Conservation (phyloP, 768 basidiomycete genomes). For the Rossbeevera mucosa region DNA sequence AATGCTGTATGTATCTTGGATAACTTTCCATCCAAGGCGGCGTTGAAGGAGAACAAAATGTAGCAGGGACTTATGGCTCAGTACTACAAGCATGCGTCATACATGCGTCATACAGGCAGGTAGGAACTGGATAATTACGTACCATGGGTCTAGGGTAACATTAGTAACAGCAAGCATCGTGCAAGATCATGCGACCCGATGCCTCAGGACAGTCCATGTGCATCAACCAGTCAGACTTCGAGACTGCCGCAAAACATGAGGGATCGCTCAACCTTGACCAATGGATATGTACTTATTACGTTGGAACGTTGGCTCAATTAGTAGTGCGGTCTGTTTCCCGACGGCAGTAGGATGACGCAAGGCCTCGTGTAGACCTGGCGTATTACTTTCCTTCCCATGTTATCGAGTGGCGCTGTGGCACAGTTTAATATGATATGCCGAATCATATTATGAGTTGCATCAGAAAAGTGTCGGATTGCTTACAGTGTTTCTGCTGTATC, state of each 20-base stretch:
- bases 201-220: neutral
- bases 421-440: neutral
- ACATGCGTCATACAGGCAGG: conserved; percentile 8
- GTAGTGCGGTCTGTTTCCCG: neutral
- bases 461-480: too few relatives aligned
- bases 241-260: neutral
- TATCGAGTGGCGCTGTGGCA: neutral
- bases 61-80: too few relatives aligned
- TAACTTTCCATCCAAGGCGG: neutral
- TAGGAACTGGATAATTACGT: neutral
- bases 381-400: neutral
- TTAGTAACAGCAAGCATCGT: too few relatives aligned
- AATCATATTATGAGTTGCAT: neutral
- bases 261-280: too few relatives aligned
- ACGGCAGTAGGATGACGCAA: neutral
- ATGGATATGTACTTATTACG: too few relatives aligned
- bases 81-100: too few relatives aligned
- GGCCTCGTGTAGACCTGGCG: conserved; percentile 1
- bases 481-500: too few relatives aligned
- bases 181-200: neutral
- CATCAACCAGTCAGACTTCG: neutral
- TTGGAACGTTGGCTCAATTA: neutral
- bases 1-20: neutral
- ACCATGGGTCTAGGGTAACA: conserved; percentile 6
- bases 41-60: conserved; percentile 6